Base-by-base conservation (phyloP, 495 filamentous ascomycete genomes). In the Zalerion maritima region DNA sequence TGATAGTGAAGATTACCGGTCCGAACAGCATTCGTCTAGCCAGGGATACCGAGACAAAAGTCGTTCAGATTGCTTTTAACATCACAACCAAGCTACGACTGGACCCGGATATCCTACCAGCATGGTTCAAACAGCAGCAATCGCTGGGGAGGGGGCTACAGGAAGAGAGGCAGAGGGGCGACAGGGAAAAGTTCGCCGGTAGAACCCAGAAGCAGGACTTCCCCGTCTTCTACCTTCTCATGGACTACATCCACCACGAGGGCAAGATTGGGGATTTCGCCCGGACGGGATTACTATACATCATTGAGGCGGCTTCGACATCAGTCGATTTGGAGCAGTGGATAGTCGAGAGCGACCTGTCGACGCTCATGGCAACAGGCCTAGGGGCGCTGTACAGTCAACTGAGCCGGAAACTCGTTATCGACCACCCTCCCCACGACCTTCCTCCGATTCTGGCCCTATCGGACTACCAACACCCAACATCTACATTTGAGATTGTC, bases 311-410 rank as follows among this genome's bases (percentile, higher is more conserved):
- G 2, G 83, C 87, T 2, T 86, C 82, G 2, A 75, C 72, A 30
- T 91, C 83, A 0, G 65, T 73, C 18, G 64, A 70, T 22, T 50
- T 99, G 27, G 91, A 96, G 54, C 77, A 80, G 42, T 99, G 89
- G 89, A 74, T 99, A 26, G 82, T 96, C 26, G 83, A 92, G 45
- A 94, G 87, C 49, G 91, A 99, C 49, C 64, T 99, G 21, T 86
- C 91, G 2, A 94, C 91, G 0, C 50, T 96, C 33, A 94, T 99
- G 89, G 89, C 89, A 9, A 94, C 81, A 6, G 89, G 91, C 5
- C 54, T 99, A 18, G 91, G 91, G 17, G 89, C 89, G 26, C 58
- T 96, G 28, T 99, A 99, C 54, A 94, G 89, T 46, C 91, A 94
- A 47, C 65, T 99, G 31, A 94, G 85, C 55, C 76, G 69, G 57